phyloP scores from a whole-genome alignment of 2,329 filamentous ascomycete species.

The Trichoderma oligosporum region DNA sequence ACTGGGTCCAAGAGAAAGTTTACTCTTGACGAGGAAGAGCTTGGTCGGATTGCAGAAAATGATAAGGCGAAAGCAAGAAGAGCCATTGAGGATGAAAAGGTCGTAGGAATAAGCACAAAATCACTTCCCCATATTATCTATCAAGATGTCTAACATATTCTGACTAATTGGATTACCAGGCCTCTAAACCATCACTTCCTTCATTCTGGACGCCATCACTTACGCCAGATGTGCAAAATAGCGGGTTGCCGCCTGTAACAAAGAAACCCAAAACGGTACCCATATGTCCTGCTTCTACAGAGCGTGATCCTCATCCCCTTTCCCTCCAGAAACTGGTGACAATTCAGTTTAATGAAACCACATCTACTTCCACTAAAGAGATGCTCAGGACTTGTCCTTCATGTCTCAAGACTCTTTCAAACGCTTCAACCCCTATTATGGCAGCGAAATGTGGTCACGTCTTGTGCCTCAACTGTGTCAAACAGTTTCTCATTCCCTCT shows the following conservation, averaged over 20 bases:
- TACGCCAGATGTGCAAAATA: slow-evolving; percentile 54
- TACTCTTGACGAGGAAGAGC: slow-evolving; percentile 67
- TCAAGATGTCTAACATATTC: slow-evolving; percentile 18
- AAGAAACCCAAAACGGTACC: slow-evolving; percentile 65
- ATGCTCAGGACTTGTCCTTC: slow-evolving; percentile 65
- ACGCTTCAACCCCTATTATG: slow-evolving; percentile 76
- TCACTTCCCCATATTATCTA: no score
- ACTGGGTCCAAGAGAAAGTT: slow-evolving; percentile 66
- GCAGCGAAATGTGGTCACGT: slow-evolving; percentile 90
- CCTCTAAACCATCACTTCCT: slow-evolving; percentile 64
- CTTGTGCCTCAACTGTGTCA: slow-evolving; percentile 77
- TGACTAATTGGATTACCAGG: slow-evolving; percentile 36
- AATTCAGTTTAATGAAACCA: slow-evolving; percentile 73
- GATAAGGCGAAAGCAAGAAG: slow-evolving; percentile 68
- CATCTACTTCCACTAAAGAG: slow-evolving; percentile 44
- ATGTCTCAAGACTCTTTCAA: slow-evolving; percentile 78
- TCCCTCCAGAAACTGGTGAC: slow-evolving; percentile 74
- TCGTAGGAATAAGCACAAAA: slow-evolving; percentile 30
- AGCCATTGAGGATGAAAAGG: slow-evolving; percentile 70
- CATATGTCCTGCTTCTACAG: slow-evolving; percentile 70
- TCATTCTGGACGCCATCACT: slow-evolving; percentile 93
- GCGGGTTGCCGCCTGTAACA: slow-evolving; percentile 51
- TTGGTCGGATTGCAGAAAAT: slow-evolving; percentile 63
- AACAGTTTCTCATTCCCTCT: slow-evolving; percentile 70
- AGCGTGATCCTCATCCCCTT: slow-evolving; percentile 65